phyloP scores from a whole-genome alignment of 2,329 filamentous ascomycete genomes.

The Penicillium sp. region DNA sequence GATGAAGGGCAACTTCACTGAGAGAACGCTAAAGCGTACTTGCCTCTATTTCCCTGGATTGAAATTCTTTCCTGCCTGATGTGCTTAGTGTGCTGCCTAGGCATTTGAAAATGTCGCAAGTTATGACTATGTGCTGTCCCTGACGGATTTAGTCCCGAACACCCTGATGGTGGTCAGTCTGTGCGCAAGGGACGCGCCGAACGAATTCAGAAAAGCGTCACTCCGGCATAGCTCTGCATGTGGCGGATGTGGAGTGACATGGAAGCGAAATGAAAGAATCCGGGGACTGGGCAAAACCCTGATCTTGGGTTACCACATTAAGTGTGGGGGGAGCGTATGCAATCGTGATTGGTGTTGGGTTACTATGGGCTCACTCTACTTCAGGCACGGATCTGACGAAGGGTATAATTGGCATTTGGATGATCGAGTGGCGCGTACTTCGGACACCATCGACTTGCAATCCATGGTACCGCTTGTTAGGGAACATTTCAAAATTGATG shows the following conservation, averaged over 20 bases:
- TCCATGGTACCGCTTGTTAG: not conserved
- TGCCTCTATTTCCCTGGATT: not conserved
- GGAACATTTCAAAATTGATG: not conserved
- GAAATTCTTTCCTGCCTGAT: not conserved
- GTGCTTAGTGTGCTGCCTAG: not conserved
- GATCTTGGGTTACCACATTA: not conserved
- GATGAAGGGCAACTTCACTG: no score
- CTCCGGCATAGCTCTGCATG: not conserved
- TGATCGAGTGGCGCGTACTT: not conserved
- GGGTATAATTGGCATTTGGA: not conserved
- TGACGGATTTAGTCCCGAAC: not conserved
- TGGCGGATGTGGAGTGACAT: not conserved
- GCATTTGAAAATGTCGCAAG: not conserved
- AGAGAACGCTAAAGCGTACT: no score
- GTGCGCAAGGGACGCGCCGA: not conserved
- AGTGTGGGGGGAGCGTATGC: not conserved
- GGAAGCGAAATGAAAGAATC: not conserved
- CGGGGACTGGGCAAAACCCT: not conserved
- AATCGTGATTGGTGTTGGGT: not conserved
- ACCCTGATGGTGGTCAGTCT: not conserved
- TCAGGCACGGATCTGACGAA: not conserved
- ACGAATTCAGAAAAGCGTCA: not conserved
- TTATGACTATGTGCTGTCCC: not conserved
- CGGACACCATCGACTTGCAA: not conserved
- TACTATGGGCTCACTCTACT: not conserved